Evolutionary conservation across 1,284 basidiomycete species (phyloP), one percentile per base, ranked within the genome.

Genomic region (Chalciporus piperatoides): DNA sequence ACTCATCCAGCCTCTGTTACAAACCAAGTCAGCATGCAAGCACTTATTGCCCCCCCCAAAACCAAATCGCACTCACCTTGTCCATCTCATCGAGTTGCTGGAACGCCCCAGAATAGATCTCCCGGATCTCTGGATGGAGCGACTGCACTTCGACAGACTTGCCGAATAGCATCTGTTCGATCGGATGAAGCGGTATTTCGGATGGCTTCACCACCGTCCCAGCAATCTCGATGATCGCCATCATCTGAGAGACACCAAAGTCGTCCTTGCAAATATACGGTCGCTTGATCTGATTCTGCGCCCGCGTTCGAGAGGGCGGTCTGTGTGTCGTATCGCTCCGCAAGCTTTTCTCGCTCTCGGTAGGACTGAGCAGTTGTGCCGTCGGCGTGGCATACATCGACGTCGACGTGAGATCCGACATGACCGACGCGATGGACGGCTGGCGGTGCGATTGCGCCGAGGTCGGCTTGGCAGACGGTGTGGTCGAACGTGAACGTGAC

Each of bases 71-170:
- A 69, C 78, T 39, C 59, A 85, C 87, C 76, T 81, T 79, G 63
- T 91, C 89, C 71, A 92, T 78, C 41, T 88, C 87, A 54, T 91
- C 86, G 55, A 95, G 66, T 56, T 87, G 82, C 61, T 81, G 84
- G 64, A 88, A 84, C 11, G 83, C 74, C 48, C 77, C 76, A 9
- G 78, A 79, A 65, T 86, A 92, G 46, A 90, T 78, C 41, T 86
- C 82, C 60, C 80, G 75, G 30, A 90, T 77, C 15, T 80, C 74
- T 0, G 89, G 87, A 61, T 92, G 89, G 44, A 94, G 65, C 37
- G 72, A 67, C 23, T 81, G 77, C 55, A 82, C 56, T 51, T 88
- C 76, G 36, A 88, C 49, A n/a, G 74, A 73, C 38, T 74, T 68
- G 11, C 90, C 90, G 63, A 92, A 91, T 47, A 92, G 62, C 61